phyloP scores from a whole-genome alignment of 2,329 filamentous ascomycete species.

The Arthrobotrys iridis region DNA sequence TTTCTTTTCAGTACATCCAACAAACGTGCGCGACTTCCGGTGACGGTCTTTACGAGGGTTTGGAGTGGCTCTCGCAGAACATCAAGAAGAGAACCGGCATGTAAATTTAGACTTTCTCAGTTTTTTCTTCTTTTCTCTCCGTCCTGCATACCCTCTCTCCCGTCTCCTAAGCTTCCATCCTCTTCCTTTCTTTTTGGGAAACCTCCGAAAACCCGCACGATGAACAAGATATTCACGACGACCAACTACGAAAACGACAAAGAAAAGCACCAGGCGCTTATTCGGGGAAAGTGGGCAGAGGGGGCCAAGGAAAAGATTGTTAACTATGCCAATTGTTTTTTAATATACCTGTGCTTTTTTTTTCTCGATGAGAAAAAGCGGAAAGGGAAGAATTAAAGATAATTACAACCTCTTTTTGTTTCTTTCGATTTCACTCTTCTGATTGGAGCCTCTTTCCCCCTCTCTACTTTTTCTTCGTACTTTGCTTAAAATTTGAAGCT shows the following conservation, averaged over 20 bases:
- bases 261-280: slow-evolving; percentile 3
- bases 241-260: slow-evolving; percentile 15
- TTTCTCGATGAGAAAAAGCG: slow-evolving; percentile 1
- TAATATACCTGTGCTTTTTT: slow-evolving; percentile 15
- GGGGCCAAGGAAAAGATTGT: slow-evolving; percentile 24
- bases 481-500: too few relatives aligned
- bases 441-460: background rate
- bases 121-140: slow-evolving; percentile 9
- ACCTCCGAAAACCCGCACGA: slow-evolving; percentile 99
- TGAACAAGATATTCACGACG: slow-evolving; percentile 91
- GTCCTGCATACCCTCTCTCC: background rate
- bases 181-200: background rate
- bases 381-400: slow-evolving; percentile 13
- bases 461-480: background rate
- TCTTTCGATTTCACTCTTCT: slow-evolving; percentile 5
- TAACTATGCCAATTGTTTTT: slow-evolving; percentile 25
- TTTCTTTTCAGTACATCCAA: slow-evolving; percentile 87
- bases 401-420: slow-evolving; percentile 11
- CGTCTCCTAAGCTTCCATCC: slow-evolving; percentile 2
- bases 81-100: slow-evolving; percentile 72
- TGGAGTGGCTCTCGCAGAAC: slow-evolving; percentile 88
- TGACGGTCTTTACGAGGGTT: slow-evolving; percentile 99
- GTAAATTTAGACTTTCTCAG: slow-evolving; percentile 35
- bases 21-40: slow-evolving; percentile 98
- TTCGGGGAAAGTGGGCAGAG: slow-evolving; percentile 23